phyloP scores from a whole-genome alignment of 164 flowering plant species.

The Litsea cubeba region DNA sequence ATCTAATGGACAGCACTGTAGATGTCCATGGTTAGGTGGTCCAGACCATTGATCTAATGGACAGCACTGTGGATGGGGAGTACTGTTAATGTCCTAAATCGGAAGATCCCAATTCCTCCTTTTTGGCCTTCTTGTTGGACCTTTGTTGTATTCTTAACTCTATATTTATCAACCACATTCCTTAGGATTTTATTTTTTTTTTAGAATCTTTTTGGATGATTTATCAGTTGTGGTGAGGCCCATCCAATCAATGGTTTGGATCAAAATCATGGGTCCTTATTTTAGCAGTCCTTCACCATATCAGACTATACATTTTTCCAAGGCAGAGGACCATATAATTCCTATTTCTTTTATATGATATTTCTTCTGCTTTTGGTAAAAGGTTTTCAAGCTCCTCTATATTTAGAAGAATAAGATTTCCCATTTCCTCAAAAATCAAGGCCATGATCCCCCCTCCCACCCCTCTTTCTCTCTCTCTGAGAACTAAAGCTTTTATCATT shows the following conservation, averaged over 20 bases:
- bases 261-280: not conserved
- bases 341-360: not conserved
- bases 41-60: too few relatives aligned
- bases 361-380: constrained; percentile 5
- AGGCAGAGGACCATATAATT: not conserved
- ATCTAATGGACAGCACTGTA: too few relatives aligned
- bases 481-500: not conserved
- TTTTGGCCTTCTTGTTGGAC: not conserved
- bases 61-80: too few relatives aligned
- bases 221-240: not conserved
- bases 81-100: too few relatives aligned
- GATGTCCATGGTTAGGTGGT: too few relatives aligned
- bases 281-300: not conserved
- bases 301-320: not conserved
- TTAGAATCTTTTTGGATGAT: not conserved
- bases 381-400: not conserved
- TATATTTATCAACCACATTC: not conserved
- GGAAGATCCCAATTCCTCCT: not conserved
- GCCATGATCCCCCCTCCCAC: not conserved
- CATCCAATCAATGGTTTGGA: not conserved
- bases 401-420: not conserved
- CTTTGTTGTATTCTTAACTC: too few relatives aligned
- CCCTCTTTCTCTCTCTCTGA: not conserved
- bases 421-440: not conserved
- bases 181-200: too few relatives aligned